A percentile compares a stretch with the other conserved stretches of the same genome.
These are phyloP conservation scores for Sphagnurus paluster DNA, from an alignment of 1,284 basidiomycete species.

Conservation along the genomic window DNA sequence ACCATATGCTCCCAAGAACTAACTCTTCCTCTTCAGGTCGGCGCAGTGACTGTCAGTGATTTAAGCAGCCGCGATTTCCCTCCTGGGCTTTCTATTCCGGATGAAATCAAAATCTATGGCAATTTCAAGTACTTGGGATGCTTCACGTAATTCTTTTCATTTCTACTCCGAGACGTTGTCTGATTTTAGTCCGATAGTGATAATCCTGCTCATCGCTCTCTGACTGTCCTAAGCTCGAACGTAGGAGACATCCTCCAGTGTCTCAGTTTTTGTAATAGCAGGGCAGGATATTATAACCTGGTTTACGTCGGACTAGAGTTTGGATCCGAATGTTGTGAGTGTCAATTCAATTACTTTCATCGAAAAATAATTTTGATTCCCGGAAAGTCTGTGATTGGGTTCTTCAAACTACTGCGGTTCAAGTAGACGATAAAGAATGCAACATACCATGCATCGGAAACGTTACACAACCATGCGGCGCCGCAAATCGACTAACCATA, in stretches of 20 bases:
- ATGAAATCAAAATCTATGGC: conserved; percentile 14
- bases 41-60: background rate
- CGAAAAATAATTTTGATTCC: background rate
- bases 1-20: too few species aligned
- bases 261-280: conserved; percentile 11
- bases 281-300: conserved; percentile 11
- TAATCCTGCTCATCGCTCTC: conserved; percentile 4
- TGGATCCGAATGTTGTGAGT: conserved; percentile 13
- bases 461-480: conserved; percentile 16
- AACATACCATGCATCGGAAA: conserved; percentile 15
- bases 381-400: conserved; percentile 16
- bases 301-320: conserved; percentile 14
- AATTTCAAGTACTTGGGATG: conserved; percentile 13
- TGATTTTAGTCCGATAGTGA: conserved; percentile 2
- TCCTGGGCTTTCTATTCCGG: conserved; percentile 15
- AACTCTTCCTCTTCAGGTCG: background rate
- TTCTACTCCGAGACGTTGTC: background rate
- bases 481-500: conserved; percentile 10
- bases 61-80: conserved; percentile 9
- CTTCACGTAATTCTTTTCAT: conserved; percentile 10
- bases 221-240: conserved; percentile 6
- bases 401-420: conserved; percentile 13
- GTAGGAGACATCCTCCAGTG: conserved; percentile 11
- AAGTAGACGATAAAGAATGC: conserved; percentile 16
- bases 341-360: background rate